phyloP scores from a whole-genome alignment of 257 asterid genomes.

The Galeopsis tetrahit region DNA sequence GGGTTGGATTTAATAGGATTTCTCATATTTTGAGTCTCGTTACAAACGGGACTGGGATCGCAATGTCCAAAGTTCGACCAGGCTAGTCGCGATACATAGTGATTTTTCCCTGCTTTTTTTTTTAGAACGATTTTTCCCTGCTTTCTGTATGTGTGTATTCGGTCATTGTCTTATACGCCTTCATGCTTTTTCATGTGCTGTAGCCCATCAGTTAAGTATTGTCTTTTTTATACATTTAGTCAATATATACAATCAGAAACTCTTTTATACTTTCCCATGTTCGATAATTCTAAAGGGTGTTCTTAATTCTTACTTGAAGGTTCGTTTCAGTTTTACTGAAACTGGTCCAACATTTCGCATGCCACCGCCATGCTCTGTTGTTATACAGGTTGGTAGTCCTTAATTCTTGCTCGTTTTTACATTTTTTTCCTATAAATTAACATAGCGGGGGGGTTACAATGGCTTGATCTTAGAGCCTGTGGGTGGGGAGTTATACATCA shows the following conservation, averaged over 20 bases:
- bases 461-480: not conserved
- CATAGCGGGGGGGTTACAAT: no score
- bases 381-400: conserved; percentile 67
- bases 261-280: conserved; percentile 10
- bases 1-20: no score
- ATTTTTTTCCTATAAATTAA: not conserved
- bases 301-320: conserved; percentile 52
- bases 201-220: not conserved
- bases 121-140: not conserved
- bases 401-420: not conserved
- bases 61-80: no score
- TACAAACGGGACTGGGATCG: no score
- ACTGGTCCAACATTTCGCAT: conserved; percentile 71
- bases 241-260: not conserved
- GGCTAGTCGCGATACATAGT: no score
- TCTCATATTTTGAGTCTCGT: no score
- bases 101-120: no score
- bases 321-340: conserved; percentile 71
- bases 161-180: not conserved
- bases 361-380: conserved; percentile 94
- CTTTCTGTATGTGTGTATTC: not conserved
- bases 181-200: not conserved
- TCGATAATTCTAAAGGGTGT: conserved; percentile 24
- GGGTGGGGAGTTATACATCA: not conserved
- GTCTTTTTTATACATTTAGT: not conserved